phyloP scores from a whole-genome alignment of 2,329 filamentous ascomycete genomes.

The Didymosphaeria variabile region DNA sequence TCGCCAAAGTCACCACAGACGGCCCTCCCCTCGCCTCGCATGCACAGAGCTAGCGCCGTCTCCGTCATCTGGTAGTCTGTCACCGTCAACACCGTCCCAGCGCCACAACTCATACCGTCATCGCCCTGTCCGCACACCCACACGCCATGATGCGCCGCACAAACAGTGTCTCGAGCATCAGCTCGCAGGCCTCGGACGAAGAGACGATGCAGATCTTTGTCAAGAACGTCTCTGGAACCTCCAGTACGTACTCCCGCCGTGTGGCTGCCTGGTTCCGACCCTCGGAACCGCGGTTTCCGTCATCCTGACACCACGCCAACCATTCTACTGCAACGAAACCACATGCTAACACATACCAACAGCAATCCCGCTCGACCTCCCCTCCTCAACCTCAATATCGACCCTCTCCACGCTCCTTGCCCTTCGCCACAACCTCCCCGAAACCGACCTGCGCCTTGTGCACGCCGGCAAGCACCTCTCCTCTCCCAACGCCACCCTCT shows the following conservation, averaged over 20 bases:
- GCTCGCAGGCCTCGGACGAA: constrained; percentile 55
- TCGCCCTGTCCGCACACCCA: constrained; percentile 17
- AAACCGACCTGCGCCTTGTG: constrained; percentile 63
- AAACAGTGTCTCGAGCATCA: constrained; percentile 54
- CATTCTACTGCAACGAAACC: constrained; percentile 2
- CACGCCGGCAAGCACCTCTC: constrained; percentile 66
- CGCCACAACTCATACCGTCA: constrained; percentile 20
- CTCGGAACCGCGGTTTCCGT: constrained; percentile 29
- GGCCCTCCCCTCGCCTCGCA: neutral
- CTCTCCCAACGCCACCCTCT: constrained; percentile 53
- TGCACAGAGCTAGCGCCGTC: neutral
- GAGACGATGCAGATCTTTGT: constrained; percentile 70
- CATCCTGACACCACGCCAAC: constrained; percentile 20
- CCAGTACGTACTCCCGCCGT: constrained; percentile 57
- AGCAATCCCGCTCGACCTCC: constrained; percentile 67
- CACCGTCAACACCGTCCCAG: constrained; percentile 9
- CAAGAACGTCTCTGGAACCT: constrained; percentile 64
- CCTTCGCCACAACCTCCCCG: constrained; percentile 63
- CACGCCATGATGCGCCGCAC: constrained; percentile 44
- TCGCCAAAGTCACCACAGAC: neutral
- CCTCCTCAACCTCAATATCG: constrained; percentile 62
- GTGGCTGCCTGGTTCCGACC: constrained; percentile 25
- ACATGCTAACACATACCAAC: constrained; percentile 25
- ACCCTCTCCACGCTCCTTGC: constrained; percentile 66
- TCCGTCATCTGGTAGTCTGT: neutral